Conservation (phyloP, 106 monocot species). For the Amphibolis antarctica region DNA sequence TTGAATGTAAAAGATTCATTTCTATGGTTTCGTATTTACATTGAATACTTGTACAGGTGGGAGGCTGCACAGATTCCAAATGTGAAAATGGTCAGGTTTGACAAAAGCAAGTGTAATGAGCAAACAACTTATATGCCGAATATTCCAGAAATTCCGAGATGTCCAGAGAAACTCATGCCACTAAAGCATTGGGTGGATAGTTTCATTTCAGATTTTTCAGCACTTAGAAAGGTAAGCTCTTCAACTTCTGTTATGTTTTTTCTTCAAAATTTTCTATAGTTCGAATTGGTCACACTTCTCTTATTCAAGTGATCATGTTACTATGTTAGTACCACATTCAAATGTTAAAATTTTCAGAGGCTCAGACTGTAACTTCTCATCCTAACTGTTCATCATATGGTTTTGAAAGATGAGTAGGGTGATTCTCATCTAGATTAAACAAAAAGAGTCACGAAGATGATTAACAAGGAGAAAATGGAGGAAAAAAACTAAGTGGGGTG, state of each 20-base stretch:
- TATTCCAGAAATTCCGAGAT: conserved; percentile 70
- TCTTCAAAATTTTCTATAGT: too few relatives aligned
- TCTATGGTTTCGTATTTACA: background rate
- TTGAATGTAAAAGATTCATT: background rate
- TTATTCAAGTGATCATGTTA: too few relatives aligned
- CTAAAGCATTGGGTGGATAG: conserved; percentile 62
- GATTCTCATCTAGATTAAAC: too few relatives aligned
- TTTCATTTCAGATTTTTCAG: conserved; percentile 49
- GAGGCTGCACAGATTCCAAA: conserved; percentile 83
- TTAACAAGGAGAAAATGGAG: too few relatives aligned
- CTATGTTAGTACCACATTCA: too few relatives aligned
- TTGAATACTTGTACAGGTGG: conserved; percentile 40
- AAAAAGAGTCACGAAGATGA: too few relatives aligned
- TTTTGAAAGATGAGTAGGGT: too few relatives aligned
- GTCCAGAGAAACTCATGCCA: conserved; percentile 47
- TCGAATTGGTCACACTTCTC: too few relatives aligned
- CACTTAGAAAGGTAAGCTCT: conserved; percentile 45
- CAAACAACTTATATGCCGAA: conserved; percentile 92
- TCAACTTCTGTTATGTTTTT: background rate
- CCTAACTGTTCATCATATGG: too few relatives aligned
- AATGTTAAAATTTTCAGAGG: too few relatives aligned
- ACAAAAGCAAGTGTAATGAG: conserved; percentile 26
- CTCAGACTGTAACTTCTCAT: too few relatives aligned
- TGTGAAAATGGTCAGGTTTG: conserved; percentile 59
- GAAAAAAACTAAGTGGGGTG: too few relatives aligned